Evolutionary conservation across 176 grass and related monocot species (phyloP).

Genomic region (Elymus sibiricus): DNA sequence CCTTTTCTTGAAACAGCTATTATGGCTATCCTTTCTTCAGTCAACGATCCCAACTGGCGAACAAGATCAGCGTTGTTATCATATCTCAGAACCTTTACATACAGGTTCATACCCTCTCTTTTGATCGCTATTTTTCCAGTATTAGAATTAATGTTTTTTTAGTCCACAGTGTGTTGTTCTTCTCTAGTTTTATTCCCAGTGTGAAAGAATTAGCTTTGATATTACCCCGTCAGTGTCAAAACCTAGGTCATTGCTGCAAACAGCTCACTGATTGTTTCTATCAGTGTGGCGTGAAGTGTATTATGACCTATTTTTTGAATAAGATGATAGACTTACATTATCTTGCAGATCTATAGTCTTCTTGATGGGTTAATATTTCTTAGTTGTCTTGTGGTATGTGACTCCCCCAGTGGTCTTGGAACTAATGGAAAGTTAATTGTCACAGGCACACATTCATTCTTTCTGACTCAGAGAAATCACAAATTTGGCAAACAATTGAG

Average conservation of each 20-base stretch:
- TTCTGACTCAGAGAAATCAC: slow-evolving; percentile 64
- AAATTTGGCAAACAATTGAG: slow-evolving; percentile 84
- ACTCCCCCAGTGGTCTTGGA: background rate
- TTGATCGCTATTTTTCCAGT: background rate
- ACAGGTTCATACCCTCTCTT: slow-evolving; percentile 55
- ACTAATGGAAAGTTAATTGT: slow-evolving; percentile 20
- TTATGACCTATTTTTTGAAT: background rate
- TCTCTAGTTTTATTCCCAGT: background rate
- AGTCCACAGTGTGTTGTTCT: background rate
- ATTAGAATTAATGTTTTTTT: background rate
- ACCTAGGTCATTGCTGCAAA: slow-evolving; percentile 10
- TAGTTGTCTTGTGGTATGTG: background rate
- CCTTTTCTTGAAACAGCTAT: slow-evolving; percentile 84
- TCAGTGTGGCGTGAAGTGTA: background rate
- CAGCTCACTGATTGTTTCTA: background rate
- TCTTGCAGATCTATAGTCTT: slow-evolving; percentile 1
- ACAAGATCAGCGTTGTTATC: slow-evolving; percentile 78
- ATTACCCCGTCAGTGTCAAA: background rate
- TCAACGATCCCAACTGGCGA: slow-evolving; percentile 83
- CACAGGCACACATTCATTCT: slow-evolving; percentile 90
- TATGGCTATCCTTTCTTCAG: slow-evolving; percentile 64
- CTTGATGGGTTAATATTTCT: background rate
- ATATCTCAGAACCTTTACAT: slow-evolving; percentile 84
- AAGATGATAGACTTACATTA: background rate
- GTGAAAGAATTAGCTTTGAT: background rate